Evolutionary conservation across 1,139 yeast species (phyloP).

Genomic region (Hanseniaspora gamundiae): DNA sequence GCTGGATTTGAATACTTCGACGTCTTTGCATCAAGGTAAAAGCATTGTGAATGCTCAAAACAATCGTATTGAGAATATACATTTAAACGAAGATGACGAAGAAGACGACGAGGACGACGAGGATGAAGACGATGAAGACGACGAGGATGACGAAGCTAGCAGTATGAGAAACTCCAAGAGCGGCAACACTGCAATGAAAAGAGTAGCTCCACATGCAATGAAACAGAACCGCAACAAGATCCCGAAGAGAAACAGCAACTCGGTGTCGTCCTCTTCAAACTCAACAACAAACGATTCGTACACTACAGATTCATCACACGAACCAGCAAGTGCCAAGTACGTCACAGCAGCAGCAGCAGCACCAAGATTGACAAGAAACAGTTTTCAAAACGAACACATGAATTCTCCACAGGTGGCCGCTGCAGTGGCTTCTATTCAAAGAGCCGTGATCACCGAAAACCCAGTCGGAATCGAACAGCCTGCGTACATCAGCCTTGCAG

Average conservation of each 20-base stretch:
- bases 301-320: not conserved
- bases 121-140: not conserved
- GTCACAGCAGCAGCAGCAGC: slow-evolving; percentile 77
- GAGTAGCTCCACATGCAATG: not conserved
- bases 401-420: slow-evolving; percentile 50
- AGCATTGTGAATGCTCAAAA: too few species aligned
- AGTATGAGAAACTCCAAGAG: not conserved
- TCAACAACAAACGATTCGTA: not conserved
- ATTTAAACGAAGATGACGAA: not conserved
- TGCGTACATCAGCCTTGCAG: not conserved
- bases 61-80: not conserved
- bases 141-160: not conserved
- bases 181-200: not conserved
- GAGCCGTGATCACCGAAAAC: slow-evolving; percentile 45
- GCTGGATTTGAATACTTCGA: not conserved
- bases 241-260: not conserved
- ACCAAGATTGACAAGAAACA: slow-evolving; percentile 53
- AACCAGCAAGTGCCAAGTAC: slow-evolving; percentile 9
- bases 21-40: not conserved
- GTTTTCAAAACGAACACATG: slow-evolving; percentile 26
- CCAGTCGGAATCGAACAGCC: slow-evolving; percentile 13
- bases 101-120: not conserved
- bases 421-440: slow-evolving; percentile 64
- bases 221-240: not conserved
- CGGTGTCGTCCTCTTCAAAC: not conserved